Base-by-base conservation (phyloP, 2,329 filamentous ascomycete species). In the Penicillium italicum region DNA sequence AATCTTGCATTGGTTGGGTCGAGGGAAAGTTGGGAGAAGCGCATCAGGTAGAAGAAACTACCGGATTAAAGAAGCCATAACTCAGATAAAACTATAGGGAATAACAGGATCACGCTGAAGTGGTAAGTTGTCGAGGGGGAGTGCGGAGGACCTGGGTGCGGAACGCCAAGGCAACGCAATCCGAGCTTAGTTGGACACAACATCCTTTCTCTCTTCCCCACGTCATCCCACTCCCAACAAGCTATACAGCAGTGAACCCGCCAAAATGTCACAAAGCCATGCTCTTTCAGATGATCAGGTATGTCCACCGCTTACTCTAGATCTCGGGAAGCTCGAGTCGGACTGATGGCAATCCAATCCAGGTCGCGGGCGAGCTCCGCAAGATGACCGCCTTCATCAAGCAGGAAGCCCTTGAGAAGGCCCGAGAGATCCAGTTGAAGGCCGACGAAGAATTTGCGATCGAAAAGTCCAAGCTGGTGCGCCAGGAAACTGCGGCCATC, bases 361-460 rank as follows among this genome's bases (percentile, higher is more conserved):
- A 97, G 91, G 94, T 99, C 83, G 87, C 90, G 79, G 87, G 90
- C 79, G 94, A 99, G 86, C 90, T 99, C 79, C 92, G 90, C 83
- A 99, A 99, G 85, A 99, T 99, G 94, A 97, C 94, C 58, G 93
- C 92, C 74, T 99, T 99, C 85, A 99, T 99, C 86, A 90, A 91
- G 77, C 94, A 97, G 80, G 94, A 99, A 81, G 94, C 94, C 57
- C 85, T 89, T 71, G 94, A 99, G 76, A 99, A 99, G 79, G 91
- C 91, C 69, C 89, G 89, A 74, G 94, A 99, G 79, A 97, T 99
- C 77, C 86, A 94, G 72, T 88, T 97, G 80, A 97, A 97, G 80
- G 94, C 94, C 76, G 92, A 97, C 80, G 91, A 97, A 77, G 94
- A 99, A 78, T 97, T 97, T 78, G 90, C 91, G 74, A 97, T 97